Base-by-base conservation (phyloP, 768 basidiomycete genomes). In the Astraeus odoratus region DNA sequence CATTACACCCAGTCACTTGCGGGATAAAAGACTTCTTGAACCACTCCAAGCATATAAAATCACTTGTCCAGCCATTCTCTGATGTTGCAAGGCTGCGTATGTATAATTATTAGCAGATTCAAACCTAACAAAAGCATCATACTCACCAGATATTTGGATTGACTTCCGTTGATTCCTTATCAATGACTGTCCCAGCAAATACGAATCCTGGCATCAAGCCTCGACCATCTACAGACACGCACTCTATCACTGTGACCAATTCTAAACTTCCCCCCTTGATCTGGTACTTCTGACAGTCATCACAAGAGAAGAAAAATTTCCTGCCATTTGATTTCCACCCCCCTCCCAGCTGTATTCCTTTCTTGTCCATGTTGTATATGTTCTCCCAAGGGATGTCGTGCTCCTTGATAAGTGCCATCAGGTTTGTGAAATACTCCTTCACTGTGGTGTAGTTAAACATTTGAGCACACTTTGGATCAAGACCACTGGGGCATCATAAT, bases 211-310 rank as follows among this genome's bases (percentile, higher is more conserved):
- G 71, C 9, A 39, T 52, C 8, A 71, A 43, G 8, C 56, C 55
- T 4, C 42, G 56, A 0, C 71, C 71, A 57, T 68, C 69, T n/a
- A 74, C 67, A 42, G 65, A 69, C 3, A 73, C 54, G 38, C 59
- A 57, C 50, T 75, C 68, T 24, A 77, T 67, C n/a, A 75, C 54
- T 0, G 74, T 76, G 9, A 76, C 66, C 2, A 73, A 59, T 49
- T 76, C 69, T 3, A 67, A 24, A 19, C 35, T 36, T 36, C 16
- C 18, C 4, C 35, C 35, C 35, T 36, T 36, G 35, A 36, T 43
- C 33, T 37, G 22, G 30, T 36, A 16, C 19, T 8, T 9, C 18
- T 27, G 19, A 13, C 24, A 44, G 40, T 46, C 40, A 31, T 46
- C 43, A 23, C 16, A 12, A 27, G 41, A 44, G 20, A 53, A 41